Base-by-base conservation (phyloP, 164 flowering plant species). In the Kalanchoe fedtschenkoi region DNA sequence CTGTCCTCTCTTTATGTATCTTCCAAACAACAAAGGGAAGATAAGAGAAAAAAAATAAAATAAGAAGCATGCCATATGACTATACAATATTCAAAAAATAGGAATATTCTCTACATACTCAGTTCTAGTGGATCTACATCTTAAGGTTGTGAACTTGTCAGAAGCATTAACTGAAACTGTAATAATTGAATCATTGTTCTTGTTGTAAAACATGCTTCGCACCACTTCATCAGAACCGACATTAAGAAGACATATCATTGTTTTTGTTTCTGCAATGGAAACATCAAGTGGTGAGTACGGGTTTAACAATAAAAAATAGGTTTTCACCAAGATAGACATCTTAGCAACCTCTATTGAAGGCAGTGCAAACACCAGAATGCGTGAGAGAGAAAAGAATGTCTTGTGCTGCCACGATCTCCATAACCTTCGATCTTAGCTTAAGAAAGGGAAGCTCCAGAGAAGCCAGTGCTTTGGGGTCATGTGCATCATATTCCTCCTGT, bases 91-190 rank as follows among this genome's bases (percentile, higher is more conserved):
- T 47, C 54, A 47, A 2, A 8, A 22, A 28, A 16, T 16, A 9
- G 34, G 55, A 2, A 22, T 21, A 21, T 0, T 19, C 0, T 16
- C 29, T 37, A 57, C 95, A 39, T 68, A 95, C 99, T 95, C 99
- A 60, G 87, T 91, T 66, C 96, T 84, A 43, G 99, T 95, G 62
- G 88, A 78, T 84, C 96, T 83, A 82, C 99, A 95, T 74, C 87
- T 95, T 75, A 95, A 75, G 33, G 97, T 91, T 60, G 96, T 95
- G 82, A 86, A 95, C 68, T 83, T 91, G 75, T 93, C 99, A 33
- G 97, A 93, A 60, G 96, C 99, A 83, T 93, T 90, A 54, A 90
- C 99, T 47, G 99, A 93, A 75, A 93, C 97, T 26, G 99, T 95
- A 71, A 95, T 91, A 54, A 91, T 88, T 13, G 96, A 95, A 66